Evolutionary conservation across 805 yeast species (phyloP).

Genomic region (Wickerhamiella azymoides): DNA sequence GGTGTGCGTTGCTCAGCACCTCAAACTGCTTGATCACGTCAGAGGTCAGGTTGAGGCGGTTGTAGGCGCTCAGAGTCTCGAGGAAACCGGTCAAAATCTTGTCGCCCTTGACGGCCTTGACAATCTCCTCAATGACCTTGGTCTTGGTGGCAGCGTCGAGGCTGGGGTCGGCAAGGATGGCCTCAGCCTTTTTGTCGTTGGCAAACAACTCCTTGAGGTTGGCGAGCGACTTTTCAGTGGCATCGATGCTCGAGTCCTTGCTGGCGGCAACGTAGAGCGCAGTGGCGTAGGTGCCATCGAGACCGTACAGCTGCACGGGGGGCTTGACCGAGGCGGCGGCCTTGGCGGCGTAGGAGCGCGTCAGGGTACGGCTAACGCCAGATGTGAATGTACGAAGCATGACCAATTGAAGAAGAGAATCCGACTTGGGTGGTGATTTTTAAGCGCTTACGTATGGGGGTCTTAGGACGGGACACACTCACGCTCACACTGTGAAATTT

Average conservation of each 20-base stretch:
- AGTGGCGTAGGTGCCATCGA: constrained; percentile 94
- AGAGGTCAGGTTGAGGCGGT: constrained; percentile 64
- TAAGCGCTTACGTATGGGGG: background rate
- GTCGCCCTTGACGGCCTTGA: constrained; percentile 40
- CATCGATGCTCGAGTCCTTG: constrained; percentile 61
- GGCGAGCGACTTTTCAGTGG: constrained; percentile 51
- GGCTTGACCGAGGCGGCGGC: constrained; percentile 39
- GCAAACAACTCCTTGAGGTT: constrained; percentile 41
- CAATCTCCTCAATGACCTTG: constrained; percentile 48
- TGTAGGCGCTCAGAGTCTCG: constrained; percentile 80
- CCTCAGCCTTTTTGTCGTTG: constrained; percentile 48
- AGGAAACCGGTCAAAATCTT: constrained; percentile 66
- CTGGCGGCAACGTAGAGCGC: constrained; percentile 88
- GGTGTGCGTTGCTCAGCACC: constrained; percentile 71
- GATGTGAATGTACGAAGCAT: background rate
- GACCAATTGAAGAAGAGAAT: background rate
- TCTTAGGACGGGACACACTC: too few relatives aligned
- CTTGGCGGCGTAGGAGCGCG: constrained; percentile 42
- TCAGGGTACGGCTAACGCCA: constrained; percentile 10
- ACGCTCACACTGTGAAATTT: too few relatives aligned
- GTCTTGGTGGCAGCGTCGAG: constrained; percentile 62
- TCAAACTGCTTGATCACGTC: constrained; percentile 57
- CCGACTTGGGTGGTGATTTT: background rate
- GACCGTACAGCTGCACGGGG: constrained; percentile 86
- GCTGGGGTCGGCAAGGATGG: constrained; percentile 68